Percentiles rank a stretch among this genome's conserved stretches.
Conservation (phyloP, 2,329 filamentous ascomycete species). For the Aureobasidium sp. region DNA sequence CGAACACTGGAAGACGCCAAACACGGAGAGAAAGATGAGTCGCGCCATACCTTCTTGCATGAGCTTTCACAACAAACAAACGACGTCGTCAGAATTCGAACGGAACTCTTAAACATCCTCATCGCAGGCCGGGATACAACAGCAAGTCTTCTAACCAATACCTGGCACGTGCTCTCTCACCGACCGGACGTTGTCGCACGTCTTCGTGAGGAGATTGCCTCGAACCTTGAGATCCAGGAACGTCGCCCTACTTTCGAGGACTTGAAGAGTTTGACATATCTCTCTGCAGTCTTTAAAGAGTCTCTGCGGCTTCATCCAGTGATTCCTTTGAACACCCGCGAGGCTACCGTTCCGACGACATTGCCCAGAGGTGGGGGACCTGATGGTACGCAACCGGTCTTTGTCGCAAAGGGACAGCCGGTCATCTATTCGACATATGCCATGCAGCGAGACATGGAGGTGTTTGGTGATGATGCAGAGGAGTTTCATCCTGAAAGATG, state of each 20-base stretch:
- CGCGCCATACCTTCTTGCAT: slow-evolving; percentile 44
- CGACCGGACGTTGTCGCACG: slow-evolving; percentile 19
- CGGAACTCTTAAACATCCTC: no score
- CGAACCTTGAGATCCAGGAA: slow-evolving; percentile 14
- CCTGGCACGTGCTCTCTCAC: slow-evolving; percentile 24
- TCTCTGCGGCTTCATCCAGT: slow-evolving; percentile 70
- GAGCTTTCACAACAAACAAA: slow-evolving; percentile 43
- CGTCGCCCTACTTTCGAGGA: slow-evolving; percentile 33
- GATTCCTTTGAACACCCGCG: slow-evolving; percentile 69
- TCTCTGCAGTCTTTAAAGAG: no score
- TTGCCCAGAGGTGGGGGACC: slow-evolving; percentile 56
- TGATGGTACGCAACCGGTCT: slow-evolving; percentile 47
- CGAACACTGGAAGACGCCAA: neutral
- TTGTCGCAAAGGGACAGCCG: slow-evolving; percentile 23
- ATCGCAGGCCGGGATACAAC: slow-evolving; percentile 41
- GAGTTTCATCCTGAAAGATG: slow-evolving; percentile 31
- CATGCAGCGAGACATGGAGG: slow-evolving; percentile 29
- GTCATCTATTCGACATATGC: slow-evolving; percentile 28
- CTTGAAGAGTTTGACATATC: slow-evolving; percentile 21
- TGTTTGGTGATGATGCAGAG: slow-evolving; percentile 32
- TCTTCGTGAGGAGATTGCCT: slow-evolving; percentile 17
- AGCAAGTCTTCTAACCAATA: slow-evolving; percentile 35
- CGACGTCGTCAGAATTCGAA: slow-evolving; percentile 16
- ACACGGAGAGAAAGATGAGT: slow-evolving; percentile 25
- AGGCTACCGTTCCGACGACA: slow-evolving; percentile 61